A percentile compares a stretch with the other conserved stretches of the same genome.
These are phyloP conservation scores for Dendrobium officinale DNA, from an alignment of 106 monocot species.

Conservation along the genomic window DNA sequence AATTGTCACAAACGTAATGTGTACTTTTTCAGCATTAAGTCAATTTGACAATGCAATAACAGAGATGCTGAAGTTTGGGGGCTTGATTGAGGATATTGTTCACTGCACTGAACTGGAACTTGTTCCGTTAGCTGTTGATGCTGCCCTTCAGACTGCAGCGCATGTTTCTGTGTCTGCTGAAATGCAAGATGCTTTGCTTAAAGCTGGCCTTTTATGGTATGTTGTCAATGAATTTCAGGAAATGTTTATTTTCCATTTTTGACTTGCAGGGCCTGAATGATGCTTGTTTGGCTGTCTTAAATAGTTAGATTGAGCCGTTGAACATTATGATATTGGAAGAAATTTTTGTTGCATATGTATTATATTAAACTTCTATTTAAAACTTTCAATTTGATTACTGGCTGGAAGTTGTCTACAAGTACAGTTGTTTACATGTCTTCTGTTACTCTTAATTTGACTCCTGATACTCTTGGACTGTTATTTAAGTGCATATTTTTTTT, in stretches of 20 bases:
- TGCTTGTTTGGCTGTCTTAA: too few species aligned
- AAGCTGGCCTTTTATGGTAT: conserved; percentile 88
- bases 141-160: conserved; percentile 88
- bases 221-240: conserved; percentile 3
- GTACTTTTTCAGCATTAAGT: conserved; percentile 81
- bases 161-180: conserved; percentile 74
- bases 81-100: conserved; percentile 89
- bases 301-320: too few species aligned
- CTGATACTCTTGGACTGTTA: neutral
- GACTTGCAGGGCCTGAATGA: too few species aligned
- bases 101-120: conserved; percentile 89
- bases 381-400: too few species aligned
- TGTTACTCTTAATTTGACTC: neutral
- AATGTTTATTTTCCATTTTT: neutral
- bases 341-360: too few species aligned
- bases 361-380: too few species aligned
- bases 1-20: conserved; percentile 93
- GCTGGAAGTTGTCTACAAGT: too few species aligned
- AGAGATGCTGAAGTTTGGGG: conserved; percentile 87
- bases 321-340: too few species aligned
- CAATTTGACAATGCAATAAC: conserved; percentile 82
- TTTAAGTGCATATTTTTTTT: neutral
- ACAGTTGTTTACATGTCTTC: too few species aligned
- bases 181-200: conserved; percentile 77
- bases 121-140: conserved; percentile 83